Percentiles rank a stretch among this genome's conserved stretches.
Evolutionary conservation across 2,329 filamentous ascomycete genomes (phyloP).

Genomic region (Xylaria sp.): DNA sequence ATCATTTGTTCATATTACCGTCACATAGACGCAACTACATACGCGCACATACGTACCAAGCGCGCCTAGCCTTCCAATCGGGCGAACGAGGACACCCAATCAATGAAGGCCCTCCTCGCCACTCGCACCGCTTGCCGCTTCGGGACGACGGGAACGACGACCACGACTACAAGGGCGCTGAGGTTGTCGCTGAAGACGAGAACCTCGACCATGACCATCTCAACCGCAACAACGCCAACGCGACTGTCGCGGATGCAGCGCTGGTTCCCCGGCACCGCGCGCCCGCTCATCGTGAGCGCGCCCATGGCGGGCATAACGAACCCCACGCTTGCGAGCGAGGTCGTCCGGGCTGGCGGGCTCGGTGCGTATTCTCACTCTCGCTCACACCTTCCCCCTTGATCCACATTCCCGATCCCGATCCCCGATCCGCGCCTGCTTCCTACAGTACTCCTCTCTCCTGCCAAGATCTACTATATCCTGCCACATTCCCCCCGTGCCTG

Average conservation of each 20-base stretch:
- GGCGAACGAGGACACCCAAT: neutral
- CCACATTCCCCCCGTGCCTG: too few relatives aligned
- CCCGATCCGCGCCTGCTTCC: neutral
- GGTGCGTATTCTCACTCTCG: conserved; percentile 45
- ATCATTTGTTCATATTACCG: conserved; percentile 5
- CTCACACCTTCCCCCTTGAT: too few relatives aligned
- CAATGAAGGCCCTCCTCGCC: conserved; percentile 11
- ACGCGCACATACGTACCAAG: neutral
- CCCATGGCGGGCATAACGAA: conserved; percentile 56
- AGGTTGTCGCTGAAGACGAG: neutral
- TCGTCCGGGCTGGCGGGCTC: conserved; percentile 55
- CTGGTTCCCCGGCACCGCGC: conserved; percentile 53
- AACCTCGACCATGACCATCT: conserved; percentile 16
- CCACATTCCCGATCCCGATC: neutral
- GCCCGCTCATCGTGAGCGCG: conserved; percentile 55
- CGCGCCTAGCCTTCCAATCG: neutral
- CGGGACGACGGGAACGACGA: conserved; percentile 15
- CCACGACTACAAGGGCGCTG: conserved; percentile 5
- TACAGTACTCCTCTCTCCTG: neutral
- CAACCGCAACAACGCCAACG: conserved; percentile 5
- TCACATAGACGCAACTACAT: neutral
- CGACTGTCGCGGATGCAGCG: conserved; percentile 43
- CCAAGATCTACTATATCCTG: neutral
- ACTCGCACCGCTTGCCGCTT: conserved; percentile 28
- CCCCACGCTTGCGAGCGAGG: conserved; percentile 53